Conservation (phyloP, 1,284 basidiomycete species). For the Sparassis latifolia region DNA sequence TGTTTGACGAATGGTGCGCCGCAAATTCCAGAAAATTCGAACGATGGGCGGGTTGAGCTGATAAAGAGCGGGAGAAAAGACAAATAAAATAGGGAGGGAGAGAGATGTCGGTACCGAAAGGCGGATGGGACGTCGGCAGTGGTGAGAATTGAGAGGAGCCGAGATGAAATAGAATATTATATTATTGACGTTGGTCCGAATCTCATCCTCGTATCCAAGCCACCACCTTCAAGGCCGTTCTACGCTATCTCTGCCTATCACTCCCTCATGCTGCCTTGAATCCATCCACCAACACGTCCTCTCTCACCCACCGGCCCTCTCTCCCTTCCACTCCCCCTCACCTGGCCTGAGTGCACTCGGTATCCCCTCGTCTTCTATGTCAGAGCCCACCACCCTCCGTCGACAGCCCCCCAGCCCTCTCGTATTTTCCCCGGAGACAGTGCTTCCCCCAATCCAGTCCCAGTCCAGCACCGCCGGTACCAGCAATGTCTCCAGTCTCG, state of each 20-base stretch:
- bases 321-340: slow-evolving; percentile 1
- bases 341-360: slow-evolving; percentile 3
- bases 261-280: slow-evolving; percentile 22
- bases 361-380: slow-evolving; percentile 39
- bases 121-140: no score
- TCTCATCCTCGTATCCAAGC: slow-evolving; percentile 17
- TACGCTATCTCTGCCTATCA: slow-evolving; percentile 19
- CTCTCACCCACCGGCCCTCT: slow-evolving; percentile 15
- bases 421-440: slow-evolving; percentile 63
- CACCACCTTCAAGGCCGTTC: slow-evolving; percentile 9
- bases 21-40: no score
- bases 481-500: slow-evolving; percentile 25
- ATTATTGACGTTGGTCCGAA: slow-evolving; percentile 7
- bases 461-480: slow-evolving; percentile 23
- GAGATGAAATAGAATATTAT: no score
- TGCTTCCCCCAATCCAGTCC: slow-evolving; percentile 41
- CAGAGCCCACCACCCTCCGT: slow-evolving; percentile 51
- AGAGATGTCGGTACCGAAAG: no score
- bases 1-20: no score
- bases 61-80: no score
- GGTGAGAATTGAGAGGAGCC: no score
- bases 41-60: no score
- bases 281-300: slow-evolving; percentile 11
- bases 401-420: slow-evolving; percentile 72
- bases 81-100: no score